Evolutionary conservation across 257 asterid genomes (phyloP).

Genomic region (Salvia miltiorrhiza): DNA sequence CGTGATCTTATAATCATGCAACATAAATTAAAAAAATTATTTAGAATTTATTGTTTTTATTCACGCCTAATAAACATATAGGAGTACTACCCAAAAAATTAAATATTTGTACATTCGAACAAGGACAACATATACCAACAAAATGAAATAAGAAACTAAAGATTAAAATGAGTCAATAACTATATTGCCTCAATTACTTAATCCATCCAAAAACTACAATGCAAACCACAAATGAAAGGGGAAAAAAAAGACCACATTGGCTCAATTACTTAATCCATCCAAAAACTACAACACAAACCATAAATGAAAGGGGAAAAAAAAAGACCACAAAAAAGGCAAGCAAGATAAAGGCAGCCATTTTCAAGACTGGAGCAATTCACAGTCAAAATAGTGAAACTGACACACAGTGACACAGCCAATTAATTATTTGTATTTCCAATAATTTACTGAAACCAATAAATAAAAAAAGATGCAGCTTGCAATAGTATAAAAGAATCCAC

Average conservation of each 20-base stretch:
- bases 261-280: neutral
- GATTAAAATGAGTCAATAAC: no score
- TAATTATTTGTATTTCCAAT: slow-evolving; percentile 28
- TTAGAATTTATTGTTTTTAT: no score
- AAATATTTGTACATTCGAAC: no score
- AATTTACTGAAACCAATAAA: slow-evolving; percentile 26
- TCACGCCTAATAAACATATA: no score
- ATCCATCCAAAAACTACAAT: neutral
- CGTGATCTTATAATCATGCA: no score
- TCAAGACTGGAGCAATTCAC: neutral
- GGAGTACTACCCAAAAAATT: no score
- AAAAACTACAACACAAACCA: neutral
- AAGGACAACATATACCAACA: no score
- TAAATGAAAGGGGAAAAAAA: neutral
- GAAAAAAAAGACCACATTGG: no score
- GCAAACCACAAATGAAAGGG: neutral
- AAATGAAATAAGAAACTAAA: no score
- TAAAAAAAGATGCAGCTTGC: neutral
- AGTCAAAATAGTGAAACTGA: slow-evolving; percentile 22
- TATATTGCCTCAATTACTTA: no score
- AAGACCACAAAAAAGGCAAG: neutral
- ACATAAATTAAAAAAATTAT: no score
- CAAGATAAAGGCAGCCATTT: neutral
- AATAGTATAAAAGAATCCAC: no score
- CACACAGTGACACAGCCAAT: slow-evolving; percentile 22